phyloP scores from a whole-genome alignment of 768 basidiomycete genomes.

The Hypholoma fasciculare region DNA sequence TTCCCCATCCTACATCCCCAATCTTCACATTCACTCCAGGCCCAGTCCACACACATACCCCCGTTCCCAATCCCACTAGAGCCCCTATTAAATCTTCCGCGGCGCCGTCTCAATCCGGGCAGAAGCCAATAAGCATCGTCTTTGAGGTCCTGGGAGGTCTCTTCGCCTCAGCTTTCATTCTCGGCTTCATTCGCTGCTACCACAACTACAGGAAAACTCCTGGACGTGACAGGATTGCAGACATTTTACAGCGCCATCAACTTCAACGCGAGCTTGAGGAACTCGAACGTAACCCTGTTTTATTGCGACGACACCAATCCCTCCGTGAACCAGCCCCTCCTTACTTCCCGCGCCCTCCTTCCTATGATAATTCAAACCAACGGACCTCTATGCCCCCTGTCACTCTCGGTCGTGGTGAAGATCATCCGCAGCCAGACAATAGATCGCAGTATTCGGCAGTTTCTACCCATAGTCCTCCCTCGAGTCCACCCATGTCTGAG shows the following conservation, averaged over 20 bases:
- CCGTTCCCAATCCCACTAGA: conserved; percentile 5
- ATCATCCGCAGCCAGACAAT: conserved; percentile 6
- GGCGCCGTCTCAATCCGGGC: conserved; percentile 14
- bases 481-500: conserved; percentile 15
- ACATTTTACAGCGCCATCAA: conserved; percentile 41
- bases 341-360: conserved; percentile 50
- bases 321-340: conserved; percentile 49
- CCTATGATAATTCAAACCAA: conserved; percentile 28
- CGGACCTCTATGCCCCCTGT: neutral
- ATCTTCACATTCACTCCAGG: neutral
- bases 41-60: conserved; percentile 5
- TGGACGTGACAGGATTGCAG: conserved; percentile 41
- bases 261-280: conserved; percentile 54
- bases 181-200: conserved; percentile 39
- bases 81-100: conserved; percentile 11
- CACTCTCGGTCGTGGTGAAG: neutral
- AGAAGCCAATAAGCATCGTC: conserved; percentile 39
- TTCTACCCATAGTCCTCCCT: conserved; percentile 15
- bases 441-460: conserved; percentile 28
- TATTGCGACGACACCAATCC: conserved; percentile 26
- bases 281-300: conserved; percentile 36
- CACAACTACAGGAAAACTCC: conserved; percentile 47
- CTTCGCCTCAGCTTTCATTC: conserved; percentile 31
- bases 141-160: conserved; percentile 48
- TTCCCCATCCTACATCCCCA: neutral